A percentile compares a stretch with the other conserved stretches of the same genome.
Conservation (phyloP, 257 asterid genomes). For the Rubia yunnanensis region DNA sequence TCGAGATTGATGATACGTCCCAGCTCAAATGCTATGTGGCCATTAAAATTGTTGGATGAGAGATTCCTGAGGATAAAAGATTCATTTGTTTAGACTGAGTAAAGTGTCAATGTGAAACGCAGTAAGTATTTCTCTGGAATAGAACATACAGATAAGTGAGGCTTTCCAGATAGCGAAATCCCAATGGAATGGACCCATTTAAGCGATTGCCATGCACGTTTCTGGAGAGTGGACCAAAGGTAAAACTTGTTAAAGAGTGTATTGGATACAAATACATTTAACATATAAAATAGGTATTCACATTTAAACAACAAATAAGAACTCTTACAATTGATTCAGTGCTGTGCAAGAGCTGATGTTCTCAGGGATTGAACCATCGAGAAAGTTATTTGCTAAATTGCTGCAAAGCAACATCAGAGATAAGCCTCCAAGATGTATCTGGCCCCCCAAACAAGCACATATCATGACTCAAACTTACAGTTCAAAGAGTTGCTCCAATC, state of each 20-base stretch:
- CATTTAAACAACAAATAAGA: not conserved
- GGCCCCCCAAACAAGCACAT: not conserved
- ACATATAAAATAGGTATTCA: not conserved
- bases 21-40: slow-evolving; percentile 61
- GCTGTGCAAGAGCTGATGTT: slow-evolving; percentile 94
- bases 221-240: slow-evolving; percentile 24
- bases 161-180: slow-evolving; percentile 76
- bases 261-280: not conserved
- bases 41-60: slow-evolving; percentile 70
- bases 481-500: slow-evolving; percentile 86
- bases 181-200: slow-evolving; percentile 82
- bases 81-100: not conserved
- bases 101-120: not conserved
- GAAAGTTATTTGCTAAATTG: slow-evolving; percentile 73
- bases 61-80: slow-evolving; percentile 49
- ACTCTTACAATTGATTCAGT: slow-evolving; percentile 74
- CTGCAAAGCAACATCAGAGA: slow-evolving; percentile 29
- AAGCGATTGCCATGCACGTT: slow-evolving; percentile 82
- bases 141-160: slow-evolving; percentile 74
- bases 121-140: not conserved
- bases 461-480: slow-evolving; percentile 40
- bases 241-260: not conserved
- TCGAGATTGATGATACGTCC: slow-evolving; percentile 90
- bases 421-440: not conserved
- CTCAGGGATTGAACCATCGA: slow-evolving; percentile 86